Evolutionary conservation across 1,284 basidiomycete species (phyloP).

Genomic region (Malassezia vespertilionis): DNA sequence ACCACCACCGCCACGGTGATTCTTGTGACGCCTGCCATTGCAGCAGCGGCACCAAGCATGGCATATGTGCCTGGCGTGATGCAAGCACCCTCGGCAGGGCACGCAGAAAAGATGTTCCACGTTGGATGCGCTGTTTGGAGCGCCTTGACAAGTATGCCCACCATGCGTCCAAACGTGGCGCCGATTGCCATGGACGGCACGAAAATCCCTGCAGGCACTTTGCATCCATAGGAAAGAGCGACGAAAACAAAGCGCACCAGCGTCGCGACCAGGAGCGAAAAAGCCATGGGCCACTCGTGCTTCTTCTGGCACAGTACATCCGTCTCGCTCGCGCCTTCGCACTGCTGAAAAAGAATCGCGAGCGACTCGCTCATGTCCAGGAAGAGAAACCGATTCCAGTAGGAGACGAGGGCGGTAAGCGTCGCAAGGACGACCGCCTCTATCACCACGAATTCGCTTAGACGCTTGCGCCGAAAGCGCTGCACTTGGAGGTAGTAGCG

Average conservation of each 20-base stretch:
- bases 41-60: conserved; percentile 26
- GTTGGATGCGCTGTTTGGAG: conserved; percentile 74
- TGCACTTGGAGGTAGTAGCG: conserved; percentile 94
- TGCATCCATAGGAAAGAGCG: conserved; percentile 84
- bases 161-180: conserved; percentile 78
- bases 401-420: conserved; percentile 80
- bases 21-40: conserved; percentile 66
- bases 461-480: conserved; percentile 79
- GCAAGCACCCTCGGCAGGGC: conserved; percentile 81
- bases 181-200: conserved; percentile 95
- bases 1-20: conserved; percentile 97
- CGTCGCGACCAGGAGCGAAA: conserved; percentile 81
- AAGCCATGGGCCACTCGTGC: conserved; percentile 86
- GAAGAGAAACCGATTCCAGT: conserved; percentile 84
- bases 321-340: conserved; percentile 83
- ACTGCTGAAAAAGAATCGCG: conserved; percentile 91
- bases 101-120: conserved; percentile 71
- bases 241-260: conserved; percentile 75
- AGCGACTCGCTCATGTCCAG: conserved; percentile 98
- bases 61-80: conserved; percentile 80
- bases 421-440: conserved; percentile 80
- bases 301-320: conserved; percentile 91
- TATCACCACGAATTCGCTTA: conserved; percentile 69
- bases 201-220: conserved; percentile 95
- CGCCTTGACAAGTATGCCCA: conserved; percentile 77